These are phyloP conservation scores for Cucurbitaria berberidis DNA, from an alignment of 2,329 filamentous ascomycete species.

Conservation along the genomic window DNA sequence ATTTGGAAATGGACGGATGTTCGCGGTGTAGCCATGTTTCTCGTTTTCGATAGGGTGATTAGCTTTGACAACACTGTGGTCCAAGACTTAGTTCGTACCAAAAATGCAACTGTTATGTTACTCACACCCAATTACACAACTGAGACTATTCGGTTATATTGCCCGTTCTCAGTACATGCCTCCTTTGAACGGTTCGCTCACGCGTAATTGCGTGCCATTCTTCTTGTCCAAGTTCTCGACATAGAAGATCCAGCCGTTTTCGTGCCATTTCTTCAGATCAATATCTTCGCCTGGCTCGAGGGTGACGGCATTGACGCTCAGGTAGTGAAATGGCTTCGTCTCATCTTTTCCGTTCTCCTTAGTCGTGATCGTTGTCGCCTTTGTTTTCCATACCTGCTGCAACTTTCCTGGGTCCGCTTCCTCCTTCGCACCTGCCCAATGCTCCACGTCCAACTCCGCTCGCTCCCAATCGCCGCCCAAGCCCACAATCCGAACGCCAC, in stretches of 20 bases:
- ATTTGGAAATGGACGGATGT: no score
- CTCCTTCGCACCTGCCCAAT: conserved; percentile 25
- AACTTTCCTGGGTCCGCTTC: conserved; percentile 13
- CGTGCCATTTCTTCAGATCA: conserved; percentile 42
- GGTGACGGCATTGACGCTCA: conserved; percentile 45
- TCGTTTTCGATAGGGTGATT: no score
- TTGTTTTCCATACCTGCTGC: conserved; percentile 34
- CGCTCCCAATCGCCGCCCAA: conserved; percentile 36
- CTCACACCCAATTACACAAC: not conserved
- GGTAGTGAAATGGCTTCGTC: conserved; percentile 26
- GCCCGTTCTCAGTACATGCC: conserved; percentile 14
- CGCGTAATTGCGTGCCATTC: not conserved
- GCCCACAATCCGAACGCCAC: conserved; percentile 55
- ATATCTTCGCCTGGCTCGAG: conserved; percentile 35
- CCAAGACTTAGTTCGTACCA: not conserved
- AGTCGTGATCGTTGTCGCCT: conserved; percentile 10
- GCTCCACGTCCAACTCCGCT: conserved; percentile 25
- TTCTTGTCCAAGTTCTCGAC: conserved; percentile 24
- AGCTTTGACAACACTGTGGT: no score
- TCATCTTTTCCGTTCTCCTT: conserved; percentile 20
- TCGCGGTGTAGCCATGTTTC: no score
- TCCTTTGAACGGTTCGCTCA: conserved; percentile 8
- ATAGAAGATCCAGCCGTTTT: conserved; percentile 44
- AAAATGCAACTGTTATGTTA: not conserved
- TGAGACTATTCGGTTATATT: not conserved